A percentile compares a stretch with the other conserved stretches of the same genome.
These are phyloP conservation scores for Acacia confusa DNA, from an alignment of 306 rosid genomes.

Conservation along the genomic window DNA sequence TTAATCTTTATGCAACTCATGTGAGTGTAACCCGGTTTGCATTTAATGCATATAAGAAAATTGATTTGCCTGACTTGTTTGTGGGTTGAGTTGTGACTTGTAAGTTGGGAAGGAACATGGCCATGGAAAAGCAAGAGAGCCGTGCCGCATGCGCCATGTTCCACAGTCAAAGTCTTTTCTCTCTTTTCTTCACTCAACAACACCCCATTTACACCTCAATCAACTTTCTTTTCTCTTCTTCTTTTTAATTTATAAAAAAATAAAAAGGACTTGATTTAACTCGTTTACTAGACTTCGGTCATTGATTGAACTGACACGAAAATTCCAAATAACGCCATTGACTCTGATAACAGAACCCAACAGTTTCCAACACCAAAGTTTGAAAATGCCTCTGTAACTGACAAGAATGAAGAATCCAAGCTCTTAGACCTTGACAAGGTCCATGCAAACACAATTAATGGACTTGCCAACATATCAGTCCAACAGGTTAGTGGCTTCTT, in stretches of 20 bases:
- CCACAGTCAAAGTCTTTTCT: neutral
- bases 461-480: neutral
- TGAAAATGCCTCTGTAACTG: neutral
- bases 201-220: neutral
- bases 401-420: neutral
- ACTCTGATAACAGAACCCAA: neutral
- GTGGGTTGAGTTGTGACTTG: neutral
- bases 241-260: too few relatives aligned
- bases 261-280: neutral
- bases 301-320: neutral
- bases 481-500: neutral
- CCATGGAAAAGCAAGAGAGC: neutral
- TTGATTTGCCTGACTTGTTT: neutral
- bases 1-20: neutral
- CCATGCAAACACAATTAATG: neutral
- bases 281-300: neutral
- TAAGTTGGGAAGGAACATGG: neutral
- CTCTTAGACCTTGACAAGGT: neutral
- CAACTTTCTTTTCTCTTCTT: neutral
- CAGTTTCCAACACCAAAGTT: neutral
- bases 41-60: too few relatives aligned
- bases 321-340: neutral
- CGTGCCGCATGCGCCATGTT: neutral
- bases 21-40: too few relatives aligned
- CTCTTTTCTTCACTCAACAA: neutral